These are phyloP conservation scores for Arachnomyces sp. DNA, from an alignment of 2,329 filamentous ascomycete species.

Conservation along the genomic window DNA sequence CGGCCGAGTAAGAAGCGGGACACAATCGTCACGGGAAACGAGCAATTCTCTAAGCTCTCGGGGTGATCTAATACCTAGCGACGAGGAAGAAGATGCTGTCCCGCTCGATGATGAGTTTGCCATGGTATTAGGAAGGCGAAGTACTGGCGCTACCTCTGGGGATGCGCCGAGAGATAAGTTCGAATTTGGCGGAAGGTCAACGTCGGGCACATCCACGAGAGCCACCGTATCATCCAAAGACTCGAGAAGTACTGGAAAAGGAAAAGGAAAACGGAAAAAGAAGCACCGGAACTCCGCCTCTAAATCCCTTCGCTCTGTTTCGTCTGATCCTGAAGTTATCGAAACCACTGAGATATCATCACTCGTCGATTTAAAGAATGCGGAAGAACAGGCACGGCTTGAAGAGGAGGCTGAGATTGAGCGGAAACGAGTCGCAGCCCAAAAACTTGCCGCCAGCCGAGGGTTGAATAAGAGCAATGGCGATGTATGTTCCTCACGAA, in stretches of 20 bases:
- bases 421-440: slow-evolving; percentile 47
- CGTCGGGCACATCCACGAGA: slow-evolving; percentile 40
- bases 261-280: slow-evolving; percentile 22
- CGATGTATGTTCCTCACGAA: slow-evolving; percentile 19
- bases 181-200: slow-evolving; percentile 26
- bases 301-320: slow-evolving; percentile 19
- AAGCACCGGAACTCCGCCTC: slow-evolving; percentile 14
- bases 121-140: slow-evolving; percentile 65
- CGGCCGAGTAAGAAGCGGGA: slow-evolving; percentile 62
- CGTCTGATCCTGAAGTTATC: slow-evolving; percentile 20
- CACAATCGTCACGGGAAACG: slow-evolving; percentile 69
- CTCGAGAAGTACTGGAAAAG: slow-evolving; percentile 23
- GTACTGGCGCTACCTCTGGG: slow-evolving; percentile 51
- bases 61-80: slow-evolving; percentile 84
- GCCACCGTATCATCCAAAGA: slow-evolving; percentile 41
- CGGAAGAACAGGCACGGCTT: slow-evolving; percentile 46
- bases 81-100: slow-evolving; percentile 89
- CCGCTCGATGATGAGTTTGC: slow-evolving; percentile 88
- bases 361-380: slow-evolving; percentile 47
- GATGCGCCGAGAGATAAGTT: slow-evolving; percentile 62
- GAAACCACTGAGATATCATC: slow-evolving; percentile 35
- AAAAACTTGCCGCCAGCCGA: slow-evolving; percentile 45
- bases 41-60: slow-evolving; percentile 79
- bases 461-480: slow-evolving; percentile 35
- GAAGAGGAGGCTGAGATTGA: slow-evolving; percentile 51